phyloP scores from a whole-genome alignment of 495 filamentous ascomycete species.

The Trichoderma asperelloides region DNA sequence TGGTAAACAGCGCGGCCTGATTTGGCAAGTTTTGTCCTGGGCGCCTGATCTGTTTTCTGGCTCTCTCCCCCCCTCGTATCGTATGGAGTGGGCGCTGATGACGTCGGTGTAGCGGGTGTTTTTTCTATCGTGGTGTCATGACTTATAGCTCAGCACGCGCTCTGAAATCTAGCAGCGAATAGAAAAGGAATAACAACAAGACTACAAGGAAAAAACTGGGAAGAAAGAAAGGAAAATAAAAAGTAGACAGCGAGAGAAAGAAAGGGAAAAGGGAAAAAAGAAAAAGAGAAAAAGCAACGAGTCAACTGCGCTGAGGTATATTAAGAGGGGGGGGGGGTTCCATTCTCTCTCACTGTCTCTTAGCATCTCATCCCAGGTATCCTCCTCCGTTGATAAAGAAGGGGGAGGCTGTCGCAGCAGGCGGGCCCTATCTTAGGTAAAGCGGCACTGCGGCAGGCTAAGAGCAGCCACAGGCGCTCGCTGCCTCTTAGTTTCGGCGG shows the following conservation, averaged over 20 bases:
- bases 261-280: not conserved
- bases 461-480: too few relatives aligned
- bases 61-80: not conserved
- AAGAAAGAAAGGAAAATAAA: not conserved
- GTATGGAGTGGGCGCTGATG: slow-evolving; percentile 1
- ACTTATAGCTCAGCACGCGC: not conserved
- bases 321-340: not conserved
- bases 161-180: not conserved
- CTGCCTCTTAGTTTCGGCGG: too few relatives aligned
- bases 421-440: slow-evolving; percentile 3
- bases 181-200: not conserved
- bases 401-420: not conserved
- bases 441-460: not conserved
- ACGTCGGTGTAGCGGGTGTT: not conserved
- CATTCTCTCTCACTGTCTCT: not conserved
- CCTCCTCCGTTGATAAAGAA: not conserved
- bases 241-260: not conserved
- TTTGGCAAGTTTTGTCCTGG: not conserved
- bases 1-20: too few relatives aligned
- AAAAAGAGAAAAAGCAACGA: not conserved
- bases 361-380: not conserved
- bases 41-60: not conserved
- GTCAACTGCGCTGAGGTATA: not conserved
- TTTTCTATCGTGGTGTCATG: not conserved
- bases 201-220: too few relatives aligned